A percentile compares a stretch with the other conserved stretches of the same genome.
Evolutionary conservation across 495 filamentous ascomycete species (phyloP).

Genomic region (Penicillium alfredii): DNA sequence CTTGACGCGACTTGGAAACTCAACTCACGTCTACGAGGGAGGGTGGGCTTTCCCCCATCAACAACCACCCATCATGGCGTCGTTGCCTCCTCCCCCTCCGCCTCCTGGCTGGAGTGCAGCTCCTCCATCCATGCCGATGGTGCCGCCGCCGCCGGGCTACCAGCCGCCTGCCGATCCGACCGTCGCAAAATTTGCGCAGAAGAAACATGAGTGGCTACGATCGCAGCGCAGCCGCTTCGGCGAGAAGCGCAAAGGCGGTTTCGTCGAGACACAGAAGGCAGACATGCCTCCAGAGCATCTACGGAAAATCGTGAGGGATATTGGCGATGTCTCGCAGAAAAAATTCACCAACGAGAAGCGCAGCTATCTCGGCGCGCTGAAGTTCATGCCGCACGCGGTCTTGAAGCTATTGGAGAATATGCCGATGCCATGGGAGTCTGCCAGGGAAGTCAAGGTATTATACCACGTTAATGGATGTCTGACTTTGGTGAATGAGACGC

Average conservation of each 20-base stretch:
- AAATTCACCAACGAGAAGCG: constrained; percentile 99
- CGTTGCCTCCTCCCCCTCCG: constrained; percentile 67
- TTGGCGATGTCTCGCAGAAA: constrained; percentile 98
- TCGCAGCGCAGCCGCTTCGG: constrained; percentile 88
- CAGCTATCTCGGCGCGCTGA: constrained; percentile 92
- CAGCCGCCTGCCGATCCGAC: constrained; percentile 78
- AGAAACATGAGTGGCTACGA: constrained; percentile 98
- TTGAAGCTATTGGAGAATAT: constrained; percentile 98
- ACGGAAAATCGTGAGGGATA: constrained; percentile 96
- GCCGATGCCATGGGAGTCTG: constrained; percentile 99
- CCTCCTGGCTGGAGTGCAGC: constrained; percentile 71
- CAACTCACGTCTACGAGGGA: constrained; percentile 25
- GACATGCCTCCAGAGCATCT: constrained; percentile 99
- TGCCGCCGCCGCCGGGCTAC: constrained; percentile 86
- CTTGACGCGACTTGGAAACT: constrained; percentile 35
- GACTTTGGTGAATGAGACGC: constrained; percentile 94
- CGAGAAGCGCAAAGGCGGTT: constrained; percentile 94
- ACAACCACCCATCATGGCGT: constrained; percentile 60
- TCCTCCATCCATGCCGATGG: constrained; percentile 67
- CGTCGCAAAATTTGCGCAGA: constrained; percentile 91
- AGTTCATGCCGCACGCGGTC: constrained; percentile 99
- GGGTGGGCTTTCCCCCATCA: constrained; percentile 25
- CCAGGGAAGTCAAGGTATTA: constrained; percentile 91
- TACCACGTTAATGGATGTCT: constrained; percentile 98
- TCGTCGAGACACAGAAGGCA: constrained; percentile 95